A percentile compares a stretch with the other conserved stretches of the same genome.
phyloP scores from a whole-genome alignment of 495 filamentous ascomycete genomes.

The Penicillium alfredii region DNA sequence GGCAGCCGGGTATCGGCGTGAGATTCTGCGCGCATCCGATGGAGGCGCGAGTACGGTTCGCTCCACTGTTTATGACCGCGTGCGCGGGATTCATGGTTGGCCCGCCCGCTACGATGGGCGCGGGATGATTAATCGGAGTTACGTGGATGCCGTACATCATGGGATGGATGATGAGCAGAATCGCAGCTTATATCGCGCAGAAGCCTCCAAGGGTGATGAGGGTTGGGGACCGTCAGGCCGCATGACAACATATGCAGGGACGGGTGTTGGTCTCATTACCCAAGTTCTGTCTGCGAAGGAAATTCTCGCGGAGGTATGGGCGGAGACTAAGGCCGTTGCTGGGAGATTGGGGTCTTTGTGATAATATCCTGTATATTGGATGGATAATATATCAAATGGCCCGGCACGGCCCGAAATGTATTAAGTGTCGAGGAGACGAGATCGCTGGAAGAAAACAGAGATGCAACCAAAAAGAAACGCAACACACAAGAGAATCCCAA shows the following conservation, averaged over 20 bases:
- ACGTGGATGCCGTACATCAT: constrained; percentile 39
- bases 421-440: constrained; percentile 9
- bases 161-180: constrained; percentile 51
- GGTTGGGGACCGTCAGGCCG: constrained; percentile 52
- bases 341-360: background rate
- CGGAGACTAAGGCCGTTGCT: constrained; percentile 8
- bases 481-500: constrained; percentile 1
- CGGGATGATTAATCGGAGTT: constrained; percentile 56
- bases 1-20: constrained; percentile 49
- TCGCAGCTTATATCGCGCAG: constrained; percentile 47
- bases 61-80: constrained; percentile 60
- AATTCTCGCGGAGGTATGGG: constrained; percentile 20
- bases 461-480: constrained; percentile 4
- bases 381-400: constrained; percentile 2
- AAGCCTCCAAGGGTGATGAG: constrained; percentile 39
- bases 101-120: constrained; percentile 55
- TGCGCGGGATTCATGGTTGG: constrained; percentile 61
- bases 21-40: constrained; percentile 53
- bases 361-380: no score
- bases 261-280: constrained; percentile 33
- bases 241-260: constrained; percentile 60
- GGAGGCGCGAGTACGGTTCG: constrained; percentile 59
- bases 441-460: constrained; percentile 2
- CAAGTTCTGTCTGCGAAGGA: constrained; percentile 19
- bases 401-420: constrained; percentile 15